Percentiles rank a stretch among this genome's conserved stretches.
These are phyloP conservation scores for Gaultheria prostrata DNA, from an alignment of 148 eudicot species.

Conservation along the genomic window DNA sequence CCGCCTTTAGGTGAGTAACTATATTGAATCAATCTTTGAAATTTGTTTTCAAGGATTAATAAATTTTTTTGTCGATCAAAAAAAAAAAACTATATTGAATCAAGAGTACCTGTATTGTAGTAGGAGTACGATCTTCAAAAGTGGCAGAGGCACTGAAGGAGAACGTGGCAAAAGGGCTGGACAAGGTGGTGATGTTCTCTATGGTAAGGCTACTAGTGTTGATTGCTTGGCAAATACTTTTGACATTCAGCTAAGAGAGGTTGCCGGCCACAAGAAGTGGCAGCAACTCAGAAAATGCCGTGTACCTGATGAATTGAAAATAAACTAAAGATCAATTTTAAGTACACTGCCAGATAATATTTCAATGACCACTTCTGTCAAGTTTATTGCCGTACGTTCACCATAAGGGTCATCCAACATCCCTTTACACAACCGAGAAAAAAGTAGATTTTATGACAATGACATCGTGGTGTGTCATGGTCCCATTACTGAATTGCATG, in stretches of 20 bases:
- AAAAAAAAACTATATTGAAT: neutral
- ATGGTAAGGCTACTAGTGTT: slow-evolving; percentile 53
- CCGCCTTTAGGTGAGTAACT: no score
- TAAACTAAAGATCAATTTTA: slow-evolving; percentile 14
- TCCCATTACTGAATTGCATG: neutral
- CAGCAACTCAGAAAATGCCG: slow-evolving; percentile 88
- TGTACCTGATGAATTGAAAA: slow-evolving; percentile 55
- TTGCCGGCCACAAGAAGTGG: slow-evolving; percentile 83
- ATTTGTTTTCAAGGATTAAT: no score
- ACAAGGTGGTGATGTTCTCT: slow-evolving; percentile 58
- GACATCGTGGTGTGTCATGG: neutral
- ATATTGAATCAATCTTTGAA: no score
- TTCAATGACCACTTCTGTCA: neutral
- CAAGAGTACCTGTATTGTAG: slow-evolving; percentile 80
- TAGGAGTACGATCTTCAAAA: slow-evolving; percentile 77
- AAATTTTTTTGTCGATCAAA: no score
- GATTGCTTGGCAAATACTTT: slow-evolving; percentile 68
- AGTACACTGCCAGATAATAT: neutral
- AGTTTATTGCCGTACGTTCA: neutral
- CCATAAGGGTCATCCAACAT: neutral
- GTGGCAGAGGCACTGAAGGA: slow-evolving; percentile 82
- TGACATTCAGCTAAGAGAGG: slow-evolving; percentile 65
- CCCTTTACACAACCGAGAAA: neutral
- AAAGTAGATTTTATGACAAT: neutral
- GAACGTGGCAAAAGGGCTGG: slow-evolving; percentile 71